Conservation (phyloP, 2,329 filamentous ascomycete genomes). For the Chaetomiaceae sp. region DNA sequence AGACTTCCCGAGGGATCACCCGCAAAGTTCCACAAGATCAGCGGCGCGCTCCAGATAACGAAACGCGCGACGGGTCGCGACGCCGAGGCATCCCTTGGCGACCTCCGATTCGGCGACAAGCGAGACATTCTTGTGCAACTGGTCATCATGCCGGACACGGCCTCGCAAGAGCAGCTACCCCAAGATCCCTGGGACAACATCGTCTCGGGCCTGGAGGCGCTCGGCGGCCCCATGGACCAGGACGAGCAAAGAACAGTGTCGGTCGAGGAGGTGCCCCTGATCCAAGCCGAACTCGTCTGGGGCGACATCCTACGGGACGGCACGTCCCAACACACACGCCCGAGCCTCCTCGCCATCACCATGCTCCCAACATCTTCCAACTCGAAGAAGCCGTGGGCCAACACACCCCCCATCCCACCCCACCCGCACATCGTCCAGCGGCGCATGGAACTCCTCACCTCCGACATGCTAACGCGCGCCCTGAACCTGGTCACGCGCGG, state of each 20-base stretch:
- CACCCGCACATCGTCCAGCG: slow-evolving; percentile 93
- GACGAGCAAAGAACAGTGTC: slow-evolving; percentile 80
- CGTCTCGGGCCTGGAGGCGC: slow-evolving; percentile 87
- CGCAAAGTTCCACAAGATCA: slow-evolving; percentile 98
- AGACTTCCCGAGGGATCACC: slow-evolving; percentile 92
- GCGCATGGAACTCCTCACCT: slow-evolving; percentile 95
- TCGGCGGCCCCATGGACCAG: slow-evolving; percentile 80
- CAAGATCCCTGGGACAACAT: slow-evolving; percentile 97
- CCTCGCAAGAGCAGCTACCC: slow-evolving; percentile 75
- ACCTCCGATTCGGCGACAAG: slow-evolving; percentile 94
- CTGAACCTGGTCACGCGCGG: slow-evolving; percentile 85
- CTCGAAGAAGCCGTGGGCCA: slow-evolving; percentile 59
- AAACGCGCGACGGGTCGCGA: slow-evolving; percentile 93
- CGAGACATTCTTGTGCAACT: slow-evolving; percentile 88
- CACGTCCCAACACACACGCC: slow-evolving; percentile 76
- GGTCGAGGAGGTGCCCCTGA: slow-evolving; percentile 89
- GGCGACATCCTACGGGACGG: slow-evolving; percentile 91
- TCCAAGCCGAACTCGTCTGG: slow-evolving; percentile 91
- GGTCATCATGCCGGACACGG: slow-evolving; percentile 81
- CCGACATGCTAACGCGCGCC: slow-evolving; percentile 93
- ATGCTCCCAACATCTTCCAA: slow-evolving; percentile 71
- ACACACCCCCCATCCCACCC: slow-evolving; percentile 79
- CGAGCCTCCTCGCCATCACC: slow-evolving; percentile 88
- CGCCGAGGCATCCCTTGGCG: slow-evolving; percentile 86
- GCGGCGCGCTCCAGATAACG: slow-evolving; percentile 89